Evolutionary conservation across 495 filamentous ascomycete species (phyloP), one percentile per base, ranked within the genome.

Genomic region (Penicillium herquei): DNA sequence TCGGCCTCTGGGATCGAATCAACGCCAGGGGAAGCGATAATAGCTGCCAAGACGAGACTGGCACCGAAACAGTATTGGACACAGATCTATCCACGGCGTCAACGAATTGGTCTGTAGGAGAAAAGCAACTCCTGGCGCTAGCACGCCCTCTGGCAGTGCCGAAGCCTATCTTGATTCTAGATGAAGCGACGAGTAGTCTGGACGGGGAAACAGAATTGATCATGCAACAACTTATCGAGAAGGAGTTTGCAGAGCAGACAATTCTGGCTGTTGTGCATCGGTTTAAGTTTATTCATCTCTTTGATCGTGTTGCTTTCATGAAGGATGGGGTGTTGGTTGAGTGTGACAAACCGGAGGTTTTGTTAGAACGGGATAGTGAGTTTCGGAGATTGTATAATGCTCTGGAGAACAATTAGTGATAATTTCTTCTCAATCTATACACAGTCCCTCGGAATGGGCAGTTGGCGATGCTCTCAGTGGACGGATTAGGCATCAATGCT

Each of bases 221-320:
- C 13, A 70, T 68, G 58, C 65, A 21, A 14, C 5, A 45, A 6
- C 4, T 45, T 9, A 6, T 45, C 7, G 14, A 45, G 5, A 18
- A 17, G 3, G 42, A 45, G 18, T 45, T 26, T n/a, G n/a, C 7
- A 31, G 43, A 13, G 9, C 18, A 64, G n/a, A 35, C 77, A 7
- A 65, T 78, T n/a, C 66, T 81, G 14, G 64, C 71, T 0, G 66
- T 81, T 33, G 62, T 73, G 3, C 77, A 80, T 58, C 57, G 71
- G n/a, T 52, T 78, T 1, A 68, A 69, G 1, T 75, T 68, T 7
- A 72, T 79, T 30, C 58, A 70, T 35, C 65, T 70, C 14, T 77
- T 26, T 26, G 21, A 26, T 26, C 21, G 21, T 4, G 21, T 26
- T 26, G 21, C 21, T 26, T 26, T 26, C 21, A 26, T 26, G 21